Percentiles rank a stretch among this genome's conserved stretches.
Conservation (phyloP, 345 rosid species). For the Angophora floribunda region DNA sequence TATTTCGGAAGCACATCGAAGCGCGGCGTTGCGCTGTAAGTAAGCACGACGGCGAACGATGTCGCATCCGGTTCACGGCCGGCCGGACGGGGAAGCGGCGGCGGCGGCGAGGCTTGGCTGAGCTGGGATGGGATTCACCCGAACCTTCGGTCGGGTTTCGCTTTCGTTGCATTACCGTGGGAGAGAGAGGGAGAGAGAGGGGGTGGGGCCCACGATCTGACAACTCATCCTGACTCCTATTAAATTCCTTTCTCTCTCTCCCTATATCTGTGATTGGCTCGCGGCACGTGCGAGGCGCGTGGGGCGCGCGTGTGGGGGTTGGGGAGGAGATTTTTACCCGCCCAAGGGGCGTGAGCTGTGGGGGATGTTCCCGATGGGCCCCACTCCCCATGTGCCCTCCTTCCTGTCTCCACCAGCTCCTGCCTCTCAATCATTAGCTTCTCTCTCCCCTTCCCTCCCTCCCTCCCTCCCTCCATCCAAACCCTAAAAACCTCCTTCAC, state of each 20-base stretch:
- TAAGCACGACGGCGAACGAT: not conserved
- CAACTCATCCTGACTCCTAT: not conserved
- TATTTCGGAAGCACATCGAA: not conserved
- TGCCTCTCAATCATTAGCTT: constrained; percentile 91
- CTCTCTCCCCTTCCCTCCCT: constrained; percentile 1
- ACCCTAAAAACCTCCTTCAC: not conserved
- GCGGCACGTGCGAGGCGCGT: not conserved
- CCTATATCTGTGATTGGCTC: not conserved
- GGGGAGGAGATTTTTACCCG: not conserved
- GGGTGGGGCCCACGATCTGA: not conserved
- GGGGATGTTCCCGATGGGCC: constrained; percentile 22
- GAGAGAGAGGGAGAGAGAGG: not conserved
- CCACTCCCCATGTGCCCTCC: constrained; percentile 99
- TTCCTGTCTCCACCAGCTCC: constrained; percentile 99
- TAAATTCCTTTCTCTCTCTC: not conserved
- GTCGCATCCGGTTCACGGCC: not conserved
- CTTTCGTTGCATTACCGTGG: not conserved
- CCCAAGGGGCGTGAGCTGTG: constrained; percentile 48
- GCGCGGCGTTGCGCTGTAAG: not conserved
- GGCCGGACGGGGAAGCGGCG: not conserved
- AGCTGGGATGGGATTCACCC: not conserved
- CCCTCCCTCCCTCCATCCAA: not conserved
- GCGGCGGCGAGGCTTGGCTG: not conserved
- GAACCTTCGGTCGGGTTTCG: not conserved
- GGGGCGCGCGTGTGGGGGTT: not conserved